A percentile compares a stretch with the other conserved stretches of the same genome.
These are phyloP conservation scores for Orbilia brochopaga DNA, from an alignment of 2,329 filamentous ascomycete species.

Conservation along the genomic window DNA sequence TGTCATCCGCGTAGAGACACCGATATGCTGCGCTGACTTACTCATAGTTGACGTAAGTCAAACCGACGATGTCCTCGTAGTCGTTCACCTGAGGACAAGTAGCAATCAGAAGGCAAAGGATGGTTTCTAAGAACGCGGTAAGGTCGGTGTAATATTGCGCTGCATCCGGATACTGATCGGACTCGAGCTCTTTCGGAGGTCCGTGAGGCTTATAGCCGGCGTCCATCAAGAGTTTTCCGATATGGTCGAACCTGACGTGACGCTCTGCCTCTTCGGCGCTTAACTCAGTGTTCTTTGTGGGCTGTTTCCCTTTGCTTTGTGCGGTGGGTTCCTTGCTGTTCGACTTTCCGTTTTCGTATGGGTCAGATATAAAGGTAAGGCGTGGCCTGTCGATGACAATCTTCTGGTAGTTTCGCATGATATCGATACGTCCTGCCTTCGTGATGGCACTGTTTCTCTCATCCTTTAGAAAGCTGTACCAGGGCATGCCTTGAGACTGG, in stretches of 20 bases:
- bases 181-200: not conserved
- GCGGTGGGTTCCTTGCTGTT: not conserved
- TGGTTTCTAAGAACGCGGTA: constrained; percentile 32
- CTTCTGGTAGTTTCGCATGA: constrained; percentile 24
- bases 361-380: not conserved
- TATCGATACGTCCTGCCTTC: constrained; percentile 7
- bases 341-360: not conserved
- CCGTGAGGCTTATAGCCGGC: constrained; percentile 24
- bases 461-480: constrained; percentile 34
- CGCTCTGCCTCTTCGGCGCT: not conserved
- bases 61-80: constrained; percentile 16
- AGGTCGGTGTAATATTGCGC: constrained; percentile 31
- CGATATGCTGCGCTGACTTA: too few relatives aligned
- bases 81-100: constrained; percentile 28
- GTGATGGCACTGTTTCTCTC: constrained; percentile 23
- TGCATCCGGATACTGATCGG: constrained; percentile 25
- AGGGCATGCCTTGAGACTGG: constrained; percentile 18
- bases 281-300: not conserved
- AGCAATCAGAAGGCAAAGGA: constrained; percentile 23
- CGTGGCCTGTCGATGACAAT: constrained; percentile 7
- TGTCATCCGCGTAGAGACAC: not conserved
- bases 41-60: constrained; percentile 20
- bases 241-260: constrained; percentile 4
- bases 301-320: not conserved
- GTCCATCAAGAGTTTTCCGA: constrained; percentile 13